Evolutionary conservation across 2,329 filamentous ascomycete species (phyloP).

Genomic region (Epichloe aotearoae): DNA sequence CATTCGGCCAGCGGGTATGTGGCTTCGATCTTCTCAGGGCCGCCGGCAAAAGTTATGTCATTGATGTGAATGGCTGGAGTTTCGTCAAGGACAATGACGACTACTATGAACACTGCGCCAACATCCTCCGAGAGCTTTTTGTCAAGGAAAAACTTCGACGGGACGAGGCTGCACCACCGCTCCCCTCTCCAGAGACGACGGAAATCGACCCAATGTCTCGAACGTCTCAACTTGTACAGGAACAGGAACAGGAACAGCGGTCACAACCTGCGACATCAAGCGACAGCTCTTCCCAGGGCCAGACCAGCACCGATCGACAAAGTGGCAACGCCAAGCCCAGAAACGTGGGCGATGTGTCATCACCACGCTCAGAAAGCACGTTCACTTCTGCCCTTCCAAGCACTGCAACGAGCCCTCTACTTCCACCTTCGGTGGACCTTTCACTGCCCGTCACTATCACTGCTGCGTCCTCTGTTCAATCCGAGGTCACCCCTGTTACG

Average conservation of each 20-base stretch:
- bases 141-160: conserved; percentile 60
- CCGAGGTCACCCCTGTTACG: conserved; percentile 15
- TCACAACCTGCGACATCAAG: conserved; percentile 8
- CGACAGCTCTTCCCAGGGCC: conserved; percentile 17
- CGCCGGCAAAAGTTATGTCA: conserved; percentile 84
- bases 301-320: conserved; percentile 6
- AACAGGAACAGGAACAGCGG: conserved; percentile 20
- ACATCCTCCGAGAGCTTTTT: conserved; percentile 79
- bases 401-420: conserved; percentile 21
- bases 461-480: conserved; percentile 23
- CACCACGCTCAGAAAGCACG: conserved; percentile 19
- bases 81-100: conserved; percentile 99
- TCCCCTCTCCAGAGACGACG: conserved; percentile 33
- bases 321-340: conserved; percentile 12
- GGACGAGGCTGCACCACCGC: conserved; percentile 45
- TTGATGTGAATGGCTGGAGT: conserved; percentile 98
- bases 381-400: conserved; percentile 22
- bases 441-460: conserved; percentile 17
- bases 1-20: conserved; percentile 90
- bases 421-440: conserved; percentile 20
- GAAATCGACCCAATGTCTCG: conserved; percentile 30
- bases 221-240: conserved; percentile 21
- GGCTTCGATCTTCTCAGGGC: conserved; percentile 89
- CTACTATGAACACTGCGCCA: conserved; percentile 86
- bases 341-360: conserved; percentile 16